phyloP scores from a whole-genome alignment of 192 early-diverging fungal species.

The Phlyctochytrium planicorne region DNA sequence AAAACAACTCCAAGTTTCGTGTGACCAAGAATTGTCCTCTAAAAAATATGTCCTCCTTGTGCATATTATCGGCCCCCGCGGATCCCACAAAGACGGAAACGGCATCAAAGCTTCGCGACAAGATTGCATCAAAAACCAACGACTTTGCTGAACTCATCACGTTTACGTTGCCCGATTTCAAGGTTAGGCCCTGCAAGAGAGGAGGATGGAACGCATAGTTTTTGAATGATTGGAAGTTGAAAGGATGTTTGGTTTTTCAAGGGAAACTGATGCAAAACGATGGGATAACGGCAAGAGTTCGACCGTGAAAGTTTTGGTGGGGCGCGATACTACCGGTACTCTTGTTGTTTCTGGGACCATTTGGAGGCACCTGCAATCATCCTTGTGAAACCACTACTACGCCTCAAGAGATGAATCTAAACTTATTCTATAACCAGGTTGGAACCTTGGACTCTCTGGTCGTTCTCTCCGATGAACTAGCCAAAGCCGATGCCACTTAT shows the following conservation, averaged over 20 bases:
- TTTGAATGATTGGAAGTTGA: too few relatives aligned
- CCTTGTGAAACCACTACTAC: too few relatives aligned
- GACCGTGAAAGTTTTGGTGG: too few relatives aligned
- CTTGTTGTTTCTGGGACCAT: too few relatives aligned
- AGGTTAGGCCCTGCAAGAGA: too few relatives aligned
- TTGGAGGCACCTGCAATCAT: too few relatives aligned
- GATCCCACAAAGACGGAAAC: conserved; percentile 73
- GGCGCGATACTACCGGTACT: too few relatives aligned
- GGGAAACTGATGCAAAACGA: too few relatives aligned
- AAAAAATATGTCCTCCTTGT: conserved; percentile 21
- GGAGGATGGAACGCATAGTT: too few relatives aligned
- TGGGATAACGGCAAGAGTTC: too few relatives aligned
- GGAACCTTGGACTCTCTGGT: conserved; percentile 95
- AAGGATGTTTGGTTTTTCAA: too few relatives aligned
- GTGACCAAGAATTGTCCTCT: neutral
- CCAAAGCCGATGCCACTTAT: conserved; percentile 76
- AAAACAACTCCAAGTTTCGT: neutral
- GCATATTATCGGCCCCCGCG: conserved; percentile 83
- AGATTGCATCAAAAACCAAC: conserved; percentile 54
- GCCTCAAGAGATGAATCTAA: neutral
- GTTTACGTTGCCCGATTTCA: conserved; percentile 88
- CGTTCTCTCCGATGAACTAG: conserved; percentile 90
- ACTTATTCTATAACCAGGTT: conserved; percentile 56
- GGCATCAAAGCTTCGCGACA: conserved; percentile 71
- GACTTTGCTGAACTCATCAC: conserved; percentile 82